phyloP scores from a whole-genome alignment of 257 asterid genomes.

The Cruciata laevipes region DNA sequence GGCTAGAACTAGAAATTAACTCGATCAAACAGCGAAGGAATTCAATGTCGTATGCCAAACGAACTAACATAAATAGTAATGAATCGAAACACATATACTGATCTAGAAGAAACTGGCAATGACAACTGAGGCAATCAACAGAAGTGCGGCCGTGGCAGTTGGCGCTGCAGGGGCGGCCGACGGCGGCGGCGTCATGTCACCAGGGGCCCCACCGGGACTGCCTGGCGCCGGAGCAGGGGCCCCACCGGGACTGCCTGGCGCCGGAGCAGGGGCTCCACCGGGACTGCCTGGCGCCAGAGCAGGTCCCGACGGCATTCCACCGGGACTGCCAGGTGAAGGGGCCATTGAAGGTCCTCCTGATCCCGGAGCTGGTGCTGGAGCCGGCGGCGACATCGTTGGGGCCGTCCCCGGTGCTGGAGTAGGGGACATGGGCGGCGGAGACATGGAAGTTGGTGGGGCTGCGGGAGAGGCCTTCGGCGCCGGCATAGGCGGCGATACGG shows the following conservation, averaged over 20 bases:
- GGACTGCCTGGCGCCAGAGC: background rate
- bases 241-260: background rate
- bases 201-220: too few species aligned
- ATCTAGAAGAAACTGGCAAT: conserved; percentile 10
- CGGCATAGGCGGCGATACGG: conserved; percentile 3
- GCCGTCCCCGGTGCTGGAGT: background rate
- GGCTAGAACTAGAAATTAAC: background rate
- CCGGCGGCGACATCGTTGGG: conserved; percentile 18
- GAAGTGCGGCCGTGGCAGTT: background rate
- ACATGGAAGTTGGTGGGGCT: conserved; percentile 3
- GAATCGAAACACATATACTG: background rate
- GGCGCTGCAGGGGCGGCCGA: conserved; percentile 6
- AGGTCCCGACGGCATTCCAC: background rate
- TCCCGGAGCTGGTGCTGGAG: conserved; percentile 23
- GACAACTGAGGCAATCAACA: conserved; percentile 8
- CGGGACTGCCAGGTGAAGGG: background rate
- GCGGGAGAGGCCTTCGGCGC: background rate
- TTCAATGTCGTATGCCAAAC: background rate
- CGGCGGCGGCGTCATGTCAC: conserved; percentile 1
- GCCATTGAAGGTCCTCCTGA: background rate
- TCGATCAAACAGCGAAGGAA: background rate
- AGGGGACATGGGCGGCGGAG: conserved; percentile 1
- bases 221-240: too few species aligned
- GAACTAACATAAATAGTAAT: background rate
- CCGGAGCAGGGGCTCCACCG: conserved; percentile 1